These are phyloP conservation scores for Pulveroboletus sp. DNA, from an alignment of 768 basidiomycete species.

Conservation along the genomic window DNA sequence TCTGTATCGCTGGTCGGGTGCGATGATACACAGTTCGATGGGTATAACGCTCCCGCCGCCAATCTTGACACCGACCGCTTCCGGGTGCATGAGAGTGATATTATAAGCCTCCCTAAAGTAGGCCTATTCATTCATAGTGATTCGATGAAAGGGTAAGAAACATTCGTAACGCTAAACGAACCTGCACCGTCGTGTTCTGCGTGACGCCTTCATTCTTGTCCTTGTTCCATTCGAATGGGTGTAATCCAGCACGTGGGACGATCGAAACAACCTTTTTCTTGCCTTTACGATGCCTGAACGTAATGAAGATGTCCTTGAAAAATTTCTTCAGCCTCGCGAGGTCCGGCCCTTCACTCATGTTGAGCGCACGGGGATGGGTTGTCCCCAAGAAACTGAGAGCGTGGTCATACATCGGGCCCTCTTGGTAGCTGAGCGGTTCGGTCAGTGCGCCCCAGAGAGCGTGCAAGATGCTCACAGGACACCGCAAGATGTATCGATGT, in stretches of 20 bases:
- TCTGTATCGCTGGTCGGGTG: slow-evolving; percentile 47
- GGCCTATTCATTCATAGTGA: slow-evolving; percentile 35
- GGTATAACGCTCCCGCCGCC: slow-evolving; percentile 42
- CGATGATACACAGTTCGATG: slow-evolving; percentile 44
- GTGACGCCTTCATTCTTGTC: slow-evolving; percentile 11
- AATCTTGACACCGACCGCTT: slow-evolving; percentile 36
- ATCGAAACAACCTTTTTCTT: slow-evolving; percentile 37
- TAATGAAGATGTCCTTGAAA: slow-evolving; percentile 36
- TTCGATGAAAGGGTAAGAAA: not conserved
- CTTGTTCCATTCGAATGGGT: slow-evolving; percentile 38
- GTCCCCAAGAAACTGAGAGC: slow-evolving; percentile 30
- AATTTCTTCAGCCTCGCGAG: slow-evolving; percentile 37
- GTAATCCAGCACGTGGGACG: slow-evolving; percentile 37
- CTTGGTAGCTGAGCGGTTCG: slow-evolving; percentile 22
- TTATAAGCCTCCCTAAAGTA: slow-evolving; percentile 38
- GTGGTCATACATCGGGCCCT: slow-evolving; percentile 24
- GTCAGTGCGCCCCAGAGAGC: not conserved
- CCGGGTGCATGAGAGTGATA: slow-evolving; percentile 30
- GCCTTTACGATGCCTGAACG: slow-evolving; percentile 21
- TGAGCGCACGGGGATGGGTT: slow-evolving; percentile 30
- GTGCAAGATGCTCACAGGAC: slow-evolving; percentile 35
- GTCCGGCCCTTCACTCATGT: slow-evolving; percentile 17
- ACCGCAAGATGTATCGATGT: slow-evolving; percentile 45
- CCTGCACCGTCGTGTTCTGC: slow-evolving; percentile 37
- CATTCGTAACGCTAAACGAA: slow-evolving; percentile 17